These are phyloP conservation scores for Isabelozyma rhagii DNA, from an alignment of 805 yeast species.

Conservation along the genomic window DNA sequence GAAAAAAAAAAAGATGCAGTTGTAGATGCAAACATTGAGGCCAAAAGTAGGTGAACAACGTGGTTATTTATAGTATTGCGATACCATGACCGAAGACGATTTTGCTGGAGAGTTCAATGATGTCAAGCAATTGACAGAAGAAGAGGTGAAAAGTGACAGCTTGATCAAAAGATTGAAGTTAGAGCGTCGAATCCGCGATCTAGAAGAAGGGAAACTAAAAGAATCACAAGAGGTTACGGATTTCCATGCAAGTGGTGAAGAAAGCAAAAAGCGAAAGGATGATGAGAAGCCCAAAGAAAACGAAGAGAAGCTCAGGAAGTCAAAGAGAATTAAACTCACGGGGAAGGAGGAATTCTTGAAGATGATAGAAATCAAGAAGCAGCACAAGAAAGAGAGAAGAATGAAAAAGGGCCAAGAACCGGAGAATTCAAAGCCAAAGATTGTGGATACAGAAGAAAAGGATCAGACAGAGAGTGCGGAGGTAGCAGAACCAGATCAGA, in stretches of 20 bases:
- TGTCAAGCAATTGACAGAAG: conserved; percentile 17
- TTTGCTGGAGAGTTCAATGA: conserved; percentile 30
- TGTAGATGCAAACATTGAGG: background rate
- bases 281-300: background rate
- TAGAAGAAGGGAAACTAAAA: conserved; percentile 1
- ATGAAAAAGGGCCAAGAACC: background rate
- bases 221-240: background rate
- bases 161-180: conserved; percentile 14
- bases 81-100: conserved; percentile 9
- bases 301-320: background rate
- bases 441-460: background rate
- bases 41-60: background rate
- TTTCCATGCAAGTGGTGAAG: background rate
- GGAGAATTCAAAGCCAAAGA: background rate
- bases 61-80: no score
- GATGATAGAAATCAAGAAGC: conserved; percentile 1
- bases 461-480: no score
- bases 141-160: conserved; percentile 14
- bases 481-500: no score
- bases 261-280: background rate
- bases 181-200: conserved; percentile 5
- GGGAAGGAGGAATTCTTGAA: conserved; percentile 6
- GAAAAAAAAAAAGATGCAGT: background rate
- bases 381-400: conserved; percentile 2
- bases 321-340: background rate